Percentiles rank a stretch among this genome's conserved stretches.
phyloP scores from a whole-genome alignment of 2,329 filamentous ascomycete genomes.

The Calycina herbarum region DNA sequence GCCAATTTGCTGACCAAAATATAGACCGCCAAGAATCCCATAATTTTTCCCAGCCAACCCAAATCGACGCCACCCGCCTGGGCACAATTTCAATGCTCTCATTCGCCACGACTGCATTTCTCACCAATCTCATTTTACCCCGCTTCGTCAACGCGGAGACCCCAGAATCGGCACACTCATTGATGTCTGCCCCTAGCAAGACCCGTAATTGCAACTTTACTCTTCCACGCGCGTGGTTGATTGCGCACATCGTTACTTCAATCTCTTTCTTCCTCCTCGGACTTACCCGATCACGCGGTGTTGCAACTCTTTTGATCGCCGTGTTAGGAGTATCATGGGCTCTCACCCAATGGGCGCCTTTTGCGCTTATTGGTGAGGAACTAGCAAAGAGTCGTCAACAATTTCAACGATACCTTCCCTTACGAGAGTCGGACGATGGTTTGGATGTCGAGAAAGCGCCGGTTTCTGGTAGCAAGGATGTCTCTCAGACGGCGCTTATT shows the following conservation, averaged over 20 bases:
- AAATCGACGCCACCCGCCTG: conserved; percentile 12
- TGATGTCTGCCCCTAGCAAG: not conserved
- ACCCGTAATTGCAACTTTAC: conserved; percentile 11
- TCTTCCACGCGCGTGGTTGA: conserved; percentile 24
- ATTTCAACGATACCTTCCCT: not conserved
- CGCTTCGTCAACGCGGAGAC: conserved; percentile 7
- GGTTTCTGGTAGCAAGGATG: not conserved
- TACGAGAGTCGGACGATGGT: not conserved
- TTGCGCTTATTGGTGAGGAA: conserved; percentile 34
- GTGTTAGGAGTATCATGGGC: conserved; percentile 35
- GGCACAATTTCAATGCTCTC: conserved; percentile 13
- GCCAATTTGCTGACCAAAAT: not conserved
- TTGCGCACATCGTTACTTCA: conserved; percentile 17
- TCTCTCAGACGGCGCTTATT: conserved; percentile 9
- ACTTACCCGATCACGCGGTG: conserved; percentile 5
- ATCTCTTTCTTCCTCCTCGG: conserved; percentile 13
- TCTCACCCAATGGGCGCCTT: conserved; percentile 36
- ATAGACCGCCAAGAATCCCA: conserved; percentile 12
- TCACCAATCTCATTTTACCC: conserved; percentile 11
- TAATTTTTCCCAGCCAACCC: not conserved
- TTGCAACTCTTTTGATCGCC: conserved; percentile 11
- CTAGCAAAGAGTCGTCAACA: conserved; percentile 18
- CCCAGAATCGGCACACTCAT: not conserved
- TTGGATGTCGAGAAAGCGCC: conserved; percentile 9
- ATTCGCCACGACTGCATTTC: conserved; percentile 12